Base-by-base conservation (phyloP, 768 basidiomycete genomes). In the Kwoniella sp. region DNA sequence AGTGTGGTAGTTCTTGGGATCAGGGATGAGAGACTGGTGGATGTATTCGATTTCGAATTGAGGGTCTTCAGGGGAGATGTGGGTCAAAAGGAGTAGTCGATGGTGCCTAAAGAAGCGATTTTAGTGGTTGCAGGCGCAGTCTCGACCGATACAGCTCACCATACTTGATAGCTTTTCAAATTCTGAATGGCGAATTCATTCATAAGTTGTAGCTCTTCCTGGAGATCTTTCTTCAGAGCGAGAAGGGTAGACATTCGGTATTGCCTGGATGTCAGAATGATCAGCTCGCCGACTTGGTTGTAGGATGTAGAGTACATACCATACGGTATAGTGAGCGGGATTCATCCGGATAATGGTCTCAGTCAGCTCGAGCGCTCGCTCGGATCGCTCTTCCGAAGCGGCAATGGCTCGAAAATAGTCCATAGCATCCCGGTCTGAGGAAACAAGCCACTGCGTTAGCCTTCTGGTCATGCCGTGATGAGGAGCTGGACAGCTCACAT, bases 1-100 rank as follows among this genome's bases (percentile, higher is more conserved):
- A 0, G 96, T 98, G 80, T 98, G 95, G 79, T 99, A 99, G 82
- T 99, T 99, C 85, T 99, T 99, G 49, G 86, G 81, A 76, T 99
- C 96, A 22, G 81, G 84, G 8, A 85, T 81, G 29, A 99, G 85
- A 1, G 87, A 87, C 59, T 82, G 80, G 55, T 87, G 85, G 77
- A 92, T 88, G 80, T 96, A 97, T 36, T 77, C 83, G 58, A 98
- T 87, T 80, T 99, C 96, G 25, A 74, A 62, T 1, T 66, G 64
- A 2, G 80, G 70, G 54, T 77, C 60, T 63, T 70, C n/a, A 2
- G 82, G 75, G 13, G 74, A 72, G 33, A 81, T 69, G 47, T 77
- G 75, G 0, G 80, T 79, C 26, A 80, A 59, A 19, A 82, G 79
- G 9, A 85, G 84, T 2, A 80, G 79, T 5, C 82, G 80, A 60